Evolutionary conservation across 1,139 yeast species (phyloP), one percentile per base, ranked within the genome.

Genomic region (Taphrina flavorubra): DNA sequence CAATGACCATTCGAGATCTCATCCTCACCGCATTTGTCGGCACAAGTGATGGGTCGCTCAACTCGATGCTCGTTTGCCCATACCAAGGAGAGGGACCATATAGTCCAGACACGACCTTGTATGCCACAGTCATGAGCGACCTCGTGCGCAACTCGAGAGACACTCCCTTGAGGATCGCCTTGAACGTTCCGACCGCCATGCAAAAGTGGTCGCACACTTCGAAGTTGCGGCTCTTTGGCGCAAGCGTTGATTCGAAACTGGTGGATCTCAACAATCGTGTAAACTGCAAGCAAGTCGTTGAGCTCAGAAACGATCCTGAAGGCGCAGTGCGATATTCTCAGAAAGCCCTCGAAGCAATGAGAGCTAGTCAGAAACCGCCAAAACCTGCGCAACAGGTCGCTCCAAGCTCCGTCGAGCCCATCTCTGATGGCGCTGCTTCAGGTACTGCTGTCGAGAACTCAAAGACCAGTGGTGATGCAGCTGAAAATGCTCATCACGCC

Each of bases 11-110:
- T 1, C 66, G 66, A 10, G 66, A 62, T 37, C 66, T 62, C 42
- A 36, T 51, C 25, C 51, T 62, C 25, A 62, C 66, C 11, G 47
- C 66, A 13, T 62, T 62, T 62, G 60, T 62, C n/a, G 66, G 66
- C 60, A 51, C 66, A 16, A 55, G 58, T 34, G 66, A 62, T 7
- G 66, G 66, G 34, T 14, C 25, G 8, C 7, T 62, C n/a, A 51
- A 53, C 14, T 39, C 44, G 13, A 53, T 62, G 58, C 60, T 62
- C 10, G 57, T 53, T 13, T 62, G 66, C 18, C 66, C 66, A 1
- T 62, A 53, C 13, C 57, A 40, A 16, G 58, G 66, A 18, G 66
- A 62, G 14, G 53, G 37, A 13, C 42, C 66, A n/a, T 62, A 51
- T 34, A 56, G 53, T 39, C 59, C 31, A 20, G 66, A 62, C 44